Percentiles rank a stretch among this genome's conserved stretches.
Conservation (phyloP, 164 flowering plant genomes). For the Tetrastigma voinierianum region DNA sequence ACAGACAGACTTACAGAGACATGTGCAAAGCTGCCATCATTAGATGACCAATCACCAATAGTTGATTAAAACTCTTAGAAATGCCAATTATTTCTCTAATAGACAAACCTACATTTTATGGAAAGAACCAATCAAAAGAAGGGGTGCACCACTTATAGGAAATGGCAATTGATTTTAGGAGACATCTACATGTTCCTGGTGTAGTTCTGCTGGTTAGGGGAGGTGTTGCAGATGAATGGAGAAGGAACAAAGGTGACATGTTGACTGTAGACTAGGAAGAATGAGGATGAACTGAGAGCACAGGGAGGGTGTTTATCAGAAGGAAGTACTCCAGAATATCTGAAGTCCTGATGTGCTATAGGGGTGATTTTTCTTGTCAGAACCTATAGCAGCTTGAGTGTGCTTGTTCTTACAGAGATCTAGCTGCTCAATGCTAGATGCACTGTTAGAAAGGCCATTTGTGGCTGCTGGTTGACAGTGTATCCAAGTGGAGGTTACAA, state of each 20-base stretch:
- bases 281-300: neutral
- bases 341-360: neutral
- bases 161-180: no score
- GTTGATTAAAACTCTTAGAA: neutral
- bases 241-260: neutral
- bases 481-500: neutral
- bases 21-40: neutral
- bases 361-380: neutral
- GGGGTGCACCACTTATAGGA: no score
- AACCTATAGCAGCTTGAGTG: neutral
- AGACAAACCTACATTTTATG: no score
- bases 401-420: neutral
- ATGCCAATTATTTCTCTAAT: no score
- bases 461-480: neutral
- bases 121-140: no score
- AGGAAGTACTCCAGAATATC: neutral
- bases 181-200: no score
- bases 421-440: neutral
- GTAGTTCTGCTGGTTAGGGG: no score
- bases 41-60: neutral
- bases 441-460: neutral
- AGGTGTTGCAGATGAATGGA: neutral
- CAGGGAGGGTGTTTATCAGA: neutral
- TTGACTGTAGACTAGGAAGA: neutral
- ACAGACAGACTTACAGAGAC: neutral